Evolutionary conservation across 2,329 filamentous ascomycete genomes (phyloP).

Genomic region (Colletotrichum agaves): DNA sequence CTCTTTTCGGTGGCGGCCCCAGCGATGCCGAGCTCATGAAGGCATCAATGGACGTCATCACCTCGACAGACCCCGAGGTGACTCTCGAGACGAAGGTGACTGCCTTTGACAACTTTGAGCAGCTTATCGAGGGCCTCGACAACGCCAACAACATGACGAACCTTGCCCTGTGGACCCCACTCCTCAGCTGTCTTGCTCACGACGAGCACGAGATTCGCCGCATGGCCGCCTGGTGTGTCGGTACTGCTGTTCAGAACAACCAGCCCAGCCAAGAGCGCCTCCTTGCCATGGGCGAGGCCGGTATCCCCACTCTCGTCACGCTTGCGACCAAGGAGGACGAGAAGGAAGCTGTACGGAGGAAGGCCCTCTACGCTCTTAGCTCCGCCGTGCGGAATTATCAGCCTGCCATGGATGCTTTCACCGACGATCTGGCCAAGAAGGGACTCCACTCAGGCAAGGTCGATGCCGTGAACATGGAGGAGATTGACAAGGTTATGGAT

Average conservation of each 20-base stretch:
- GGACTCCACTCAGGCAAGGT: conserved; percentile 69
- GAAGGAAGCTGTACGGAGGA: conserved; percentile 76
- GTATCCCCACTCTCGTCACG: conserved; percentile 75
- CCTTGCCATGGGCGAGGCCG: conserved; percentile 64
- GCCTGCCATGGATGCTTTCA: conserved; percentile 77
- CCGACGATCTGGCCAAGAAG: conserved; percentile 67
- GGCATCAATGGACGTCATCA: conserved; percentile 81
- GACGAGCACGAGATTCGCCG: conserved; percentile 78
- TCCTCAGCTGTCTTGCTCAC: conserved; percentile 76
- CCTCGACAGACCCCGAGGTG: conserved; percentile 67
- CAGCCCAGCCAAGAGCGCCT: conserved; percentile 81
- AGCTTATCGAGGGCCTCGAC: conserved; percentile 90
- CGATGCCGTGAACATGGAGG: conserved; percentile 90
- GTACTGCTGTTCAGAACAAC: conserved; percentile 97
- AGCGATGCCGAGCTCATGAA: conserved; percentile 94
- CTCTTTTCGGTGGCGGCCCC: conserved; percentile 84
- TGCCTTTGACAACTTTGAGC: conserved; percentile 95
- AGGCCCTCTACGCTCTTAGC: conserved; percentile 90
- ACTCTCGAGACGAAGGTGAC: conserved; percentile 80
- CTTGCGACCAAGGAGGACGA: conserved; percentile 71
- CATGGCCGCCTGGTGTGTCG: conserved; percentile 94
- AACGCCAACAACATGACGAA: conserved; percentile 94
- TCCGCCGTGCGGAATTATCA: conserved; percentile 90
- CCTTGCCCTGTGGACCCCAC: conserved; percentile 82
- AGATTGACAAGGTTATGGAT: conserved; percentile 79